A percentile compares a stretch with the other conserved stretches of the same genome.
These are phyloP conservation scores for Mycena metata DNA, from an alignment of 768 basidiomycete genomes.

Conservation along the genomic window DNA sequence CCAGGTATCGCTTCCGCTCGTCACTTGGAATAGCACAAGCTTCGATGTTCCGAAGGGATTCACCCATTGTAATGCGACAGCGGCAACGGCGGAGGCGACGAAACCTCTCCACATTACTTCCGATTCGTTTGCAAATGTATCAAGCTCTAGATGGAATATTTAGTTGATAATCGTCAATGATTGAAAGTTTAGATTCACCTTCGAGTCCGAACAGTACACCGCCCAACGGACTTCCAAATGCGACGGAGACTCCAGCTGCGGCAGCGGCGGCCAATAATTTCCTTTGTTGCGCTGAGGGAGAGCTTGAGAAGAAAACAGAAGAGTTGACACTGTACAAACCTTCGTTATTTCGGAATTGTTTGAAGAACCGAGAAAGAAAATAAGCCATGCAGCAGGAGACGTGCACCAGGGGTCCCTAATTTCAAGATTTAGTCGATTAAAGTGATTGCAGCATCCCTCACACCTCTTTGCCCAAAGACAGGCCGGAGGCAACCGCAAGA, in stretches of 20 bases:
- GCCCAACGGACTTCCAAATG: slow-evolving; percentile 89
- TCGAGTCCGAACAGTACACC: slow-evolving; percentile 90
- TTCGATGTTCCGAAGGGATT: slow-evolving; percentile 91
- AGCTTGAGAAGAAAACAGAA: background rate
- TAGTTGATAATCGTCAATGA: background rate
- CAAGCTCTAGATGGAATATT: slow-evolving; percentile 61
- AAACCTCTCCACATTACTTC: slow-evolving; percentile 92
- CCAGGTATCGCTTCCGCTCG: slow-evolving; percentile 72
- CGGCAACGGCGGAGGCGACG: slow-evolving; percentile 89
- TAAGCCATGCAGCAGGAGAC: slow-evolving; percentile 88
- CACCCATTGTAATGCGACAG: slow-evolving; percentile 85
- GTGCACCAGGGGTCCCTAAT: slow-evolving; percentile 85
- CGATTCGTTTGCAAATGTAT: slow-evolving; percentile 76
- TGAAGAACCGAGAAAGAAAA: slow-evolving; percentile 74
- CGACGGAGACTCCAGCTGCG: slow-evolving; percentile 89
- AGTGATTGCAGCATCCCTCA: slow-evolving; percentile 29
- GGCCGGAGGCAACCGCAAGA: slow-evolving; percentile 86
- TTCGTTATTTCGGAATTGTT: slow-evolving; percentile 83
- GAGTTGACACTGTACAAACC: slow-evolving; percentile 52
- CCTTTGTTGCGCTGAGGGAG: slow-evolving; percentile 75
- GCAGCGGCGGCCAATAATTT: slow-evolving; percentile 87
- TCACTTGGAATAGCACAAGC: slow-evolving; percentile 84
- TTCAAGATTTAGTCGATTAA: slow-evolving; percentile 10
- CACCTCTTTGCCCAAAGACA: slow-evolving; percentile 89
- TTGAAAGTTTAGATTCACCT: slow-evolving; percentile 49